Base-by-base conservation (phyloP, 116 monocot species). In the Papilionanthe hybrid region DNA sequence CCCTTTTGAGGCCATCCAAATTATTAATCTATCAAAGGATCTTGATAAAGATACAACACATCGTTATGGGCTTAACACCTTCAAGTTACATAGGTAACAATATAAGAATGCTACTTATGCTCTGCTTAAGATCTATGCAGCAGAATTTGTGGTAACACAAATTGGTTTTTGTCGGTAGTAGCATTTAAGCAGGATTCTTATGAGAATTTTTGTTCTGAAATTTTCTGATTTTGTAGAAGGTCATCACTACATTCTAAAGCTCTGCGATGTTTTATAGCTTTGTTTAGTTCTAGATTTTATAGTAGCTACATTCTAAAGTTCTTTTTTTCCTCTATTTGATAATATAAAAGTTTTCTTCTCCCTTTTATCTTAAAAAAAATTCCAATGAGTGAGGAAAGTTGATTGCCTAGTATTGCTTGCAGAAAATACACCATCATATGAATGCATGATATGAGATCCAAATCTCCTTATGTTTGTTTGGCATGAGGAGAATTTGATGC, bases 11-110 rank as follows among this genome's bases (percentile, higher is more conserved):
- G n/a, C n/a, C n/a, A n/a, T n/a, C n/a, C n/a, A 82, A 23, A 82
- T 82, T 69, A 82, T 82, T 23, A 82, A 82, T 76, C 47, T 82
- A 22, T 77, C 82, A 11, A 82, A 76, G 69, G 77, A 82, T 30
- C 77, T 81, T 43, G 81, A 81, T 50, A 82, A 82, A 77, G 82
- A 82, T 67, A 82, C 82, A 32, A 82, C 82, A 0, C 82, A 82
- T 77, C 82, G 82, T 66, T 82, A 82, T 82, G 82, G 82, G 53
- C 82, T 76, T 22, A 82, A 82, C 68, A 82, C 82, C 65, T 82
- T 82, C 37, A 82, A 82, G 68, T 50, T 82, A 66, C 82, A 82
- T 49, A 82, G 82, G 82, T 69, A 4, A 0, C n/a, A 72, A 43
- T 43, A 43, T 43, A 43, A 43, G 43, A 6, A 43, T 43, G 43